Evolutionary conservation across 2,329 filamentous ascomycete species (phyloP), one percentile per base, ranked within the genome.

Genomic region (Aspergillus sp.): DNA sequence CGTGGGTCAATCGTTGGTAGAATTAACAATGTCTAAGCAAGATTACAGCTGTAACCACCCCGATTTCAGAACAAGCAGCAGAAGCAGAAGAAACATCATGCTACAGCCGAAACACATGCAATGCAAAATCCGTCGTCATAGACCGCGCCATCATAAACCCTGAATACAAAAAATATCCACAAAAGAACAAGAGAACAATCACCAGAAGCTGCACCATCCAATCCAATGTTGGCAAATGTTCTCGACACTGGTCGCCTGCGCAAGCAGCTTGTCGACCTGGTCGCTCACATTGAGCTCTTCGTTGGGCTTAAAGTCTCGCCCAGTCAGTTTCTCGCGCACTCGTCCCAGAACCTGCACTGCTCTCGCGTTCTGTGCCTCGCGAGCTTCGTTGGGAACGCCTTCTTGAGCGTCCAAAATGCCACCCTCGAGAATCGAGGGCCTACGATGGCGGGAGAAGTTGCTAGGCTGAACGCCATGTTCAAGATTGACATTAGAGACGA

Each of bases 201-300:
- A 98, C 94, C 94, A 98, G 84, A 97, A 98, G 79, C 92, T 96
- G 80, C 94, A 98, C 94, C 94, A 98, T 66, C 95, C 95, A 71
- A 98, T 97, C 77, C 97, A 99, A 81, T 98, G 95, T 83, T 98
- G 95, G 76, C 95, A 99, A 64, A 99, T 82, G 76, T 98, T 98
- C 84, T 98, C 95, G 70, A 98, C 83, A 74, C 95, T 97, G 7
- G 95, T 99, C 23, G 95, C 95, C 81, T 99, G 94, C 64, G 91
- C 89, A 70, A 99, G 91, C 71, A 99, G 82, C 77, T 96, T 94
- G 78, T 97, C 94, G 5, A 99, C 96, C 80, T 99, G 95, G 64
- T 88, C 87, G 59, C 91, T 88, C 23, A 96, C 89, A 61, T 89
- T 89, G 65, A 99, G 84, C 79, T 98, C 94, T 71, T 96, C 91